Evolutionary conservation across 2,329 filamentous ascomycete genomes (phyloP).

Genomic region (Bipolaris zeicola): DNA sequence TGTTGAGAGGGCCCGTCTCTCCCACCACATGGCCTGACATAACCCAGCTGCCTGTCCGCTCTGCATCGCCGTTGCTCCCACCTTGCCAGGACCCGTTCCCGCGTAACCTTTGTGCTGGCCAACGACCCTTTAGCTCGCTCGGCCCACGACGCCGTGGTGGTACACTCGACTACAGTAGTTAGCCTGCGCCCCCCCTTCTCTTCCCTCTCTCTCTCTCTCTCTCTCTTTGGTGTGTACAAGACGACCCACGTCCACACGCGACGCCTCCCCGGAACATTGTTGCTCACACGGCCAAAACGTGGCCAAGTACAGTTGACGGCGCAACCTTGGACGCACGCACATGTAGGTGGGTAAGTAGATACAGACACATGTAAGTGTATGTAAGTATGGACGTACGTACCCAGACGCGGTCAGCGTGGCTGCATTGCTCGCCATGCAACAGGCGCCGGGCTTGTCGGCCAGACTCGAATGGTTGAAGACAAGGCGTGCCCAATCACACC

Average conservation of each 20-base stretch:
- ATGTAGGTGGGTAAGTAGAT: no score
- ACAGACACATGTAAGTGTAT: no score
- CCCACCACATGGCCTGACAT: slow-evolving; percentile 15
- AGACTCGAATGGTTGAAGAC: slow-evolving; percentile 6
- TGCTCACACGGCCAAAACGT: slow-evolving; percentile 39
- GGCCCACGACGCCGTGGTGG: no score
- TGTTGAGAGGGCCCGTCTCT: slow-evolving; percentile 4
- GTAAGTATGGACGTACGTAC: no score
- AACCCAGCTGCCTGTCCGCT: slow-evolving; percentile 2
- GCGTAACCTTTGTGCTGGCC: slow-evolving; percentile 33
- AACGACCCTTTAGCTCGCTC: slow-evolving; percentile 3
- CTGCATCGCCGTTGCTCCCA: slow-evolving; percentile 42
- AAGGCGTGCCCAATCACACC: slow-evolving; percentile 2
- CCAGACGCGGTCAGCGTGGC: slow-evolving; percentile 22
- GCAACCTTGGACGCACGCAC: slow-evolving; percentile 27
- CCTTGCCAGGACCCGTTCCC: slow-evolving; percentile 34
- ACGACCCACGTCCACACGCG: slow-evolving; percentile 9
- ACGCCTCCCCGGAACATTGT: slow-evolving; percentile 41
- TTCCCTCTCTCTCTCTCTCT: no score
- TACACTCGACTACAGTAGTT: no score
- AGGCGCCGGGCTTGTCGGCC: neutral
- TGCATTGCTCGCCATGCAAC: slow-evolving; percentile 14
- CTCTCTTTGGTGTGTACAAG: neutral
- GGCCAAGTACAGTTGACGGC: slow-evolving; percentile 42
- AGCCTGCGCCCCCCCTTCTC: no score